Evolutionary conservation across 208 protist species (phyloP), one percentile per base, ranked within the genome.

Genomic region (Trypanosoma rangeli): DNA sequence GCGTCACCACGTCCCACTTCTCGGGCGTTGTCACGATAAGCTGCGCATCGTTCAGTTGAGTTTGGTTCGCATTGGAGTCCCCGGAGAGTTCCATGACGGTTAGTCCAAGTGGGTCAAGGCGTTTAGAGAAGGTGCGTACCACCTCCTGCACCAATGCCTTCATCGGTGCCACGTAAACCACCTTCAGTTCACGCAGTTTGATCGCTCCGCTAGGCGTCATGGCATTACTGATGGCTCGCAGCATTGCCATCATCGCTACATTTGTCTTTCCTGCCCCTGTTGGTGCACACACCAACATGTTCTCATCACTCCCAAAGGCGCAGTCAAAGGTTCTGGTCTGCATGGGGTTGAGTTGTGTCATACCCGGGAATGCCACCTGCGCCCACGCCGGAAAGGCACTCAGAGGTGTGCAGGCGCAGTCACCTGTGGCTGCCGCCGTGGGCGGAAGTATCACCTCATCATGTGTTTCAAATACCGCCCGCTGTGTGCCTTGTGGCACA

Each of bases 161-260:
- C 99, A 99, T 99, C 7, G 99, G 99, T 0, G 99, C 99, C 26
- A 99, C 89, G 82, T 99, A 99, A 12, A 99, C 97, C 78, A 99
- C 98, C 82, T 99, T 99, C 56, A 99, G 89, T 18, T 83, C 76
- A 53, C 54, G 79, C 63, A 74, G 70, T n/a, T 79, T 67, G 18
- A 77, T 44, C 16, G 20, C 39, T 16, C 68, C 72, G 18, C 18
- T 31, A 10, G 31, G 49, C 55, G 68, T 52, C 15, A 59, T 78
- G 24, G 81, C 70, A 31, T 86, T 87, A 26, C 50, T 73, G 64
- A 87, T 68, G 57, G 97, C 93, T 24, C 97, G 94, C 9, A 99
- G 87, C 64, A 99, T 99, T 15, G 91, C 78, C 62, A 99, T 93
- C 85, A 99, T 94, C n/a, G 99, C 99, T 24, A 99, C 97, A 83